Evolutionary conservation across 1,139 yeast species (phyloP).

Genomic region (Sugiyamaella xylanicola): DNA sequence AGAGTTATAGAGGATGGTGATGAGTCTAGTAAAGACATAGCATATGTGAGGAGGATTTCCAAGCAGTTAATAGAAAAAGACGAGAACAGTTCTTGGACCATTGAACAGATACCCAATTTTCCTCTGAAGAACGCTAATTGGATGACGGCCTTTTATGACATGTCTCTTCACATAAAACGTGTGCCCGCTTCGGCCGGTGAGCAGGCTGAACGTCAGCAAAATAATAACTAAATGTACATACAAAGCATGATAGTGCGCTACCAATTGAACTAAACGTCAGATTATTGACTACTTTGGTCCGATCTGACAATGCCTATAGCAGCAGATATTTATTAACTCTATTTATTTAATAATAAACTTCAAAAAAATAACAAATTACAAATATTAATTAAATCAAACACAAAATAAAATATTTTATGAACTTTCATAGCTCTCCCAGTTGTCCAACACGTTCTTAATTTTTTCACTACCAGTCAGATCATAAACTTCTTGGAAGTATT

Average conservation of each 20-base stretch:
- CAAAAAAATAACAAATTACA: slow-evolving; percentile 14
- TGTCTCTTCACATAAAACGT: slow-evolving; percentile 36
- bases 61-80: background rate
- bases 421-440: slow-evolving; percentile 82
- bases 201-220: no score
- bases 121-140: slow-evolving; percentile 36
- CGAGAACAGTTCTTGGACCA: slow-evolving; percentile 22
- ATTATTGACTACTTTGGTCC: no score
- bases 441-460: slow-evolving; percentile 84
- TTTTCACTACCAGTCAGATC: slow-evolving; percentile 87
- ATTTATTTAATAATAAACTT: slow-evolving; percentile 12
- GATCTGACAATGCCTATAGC: background rate
- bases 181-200: background rate
- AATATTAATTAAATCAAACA: slow-evolving; percentile 15
- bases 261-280: no score
- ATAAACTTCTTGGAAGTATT: slow-evolving; percentile 94
- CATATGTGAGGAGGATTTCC: slow-evolving; percentile 6
- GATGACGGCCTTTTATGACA: slow-evolving; percentile 43
- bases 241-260: no score
- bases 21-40: slow-evolving; percentile 1
- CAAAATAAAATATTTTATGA: slow-evolving; percentile 28
- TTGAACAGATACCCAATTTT: slow-evolving; percentile 27
- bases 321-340: slow-evolving; percentile 10
- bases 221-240: no score
- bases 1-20: slow-evolving; percentile 10